Base-by-base conservation (phyloP, 768 basidiomycete species). In the Tricholoma bakamatsutake region DNA sequence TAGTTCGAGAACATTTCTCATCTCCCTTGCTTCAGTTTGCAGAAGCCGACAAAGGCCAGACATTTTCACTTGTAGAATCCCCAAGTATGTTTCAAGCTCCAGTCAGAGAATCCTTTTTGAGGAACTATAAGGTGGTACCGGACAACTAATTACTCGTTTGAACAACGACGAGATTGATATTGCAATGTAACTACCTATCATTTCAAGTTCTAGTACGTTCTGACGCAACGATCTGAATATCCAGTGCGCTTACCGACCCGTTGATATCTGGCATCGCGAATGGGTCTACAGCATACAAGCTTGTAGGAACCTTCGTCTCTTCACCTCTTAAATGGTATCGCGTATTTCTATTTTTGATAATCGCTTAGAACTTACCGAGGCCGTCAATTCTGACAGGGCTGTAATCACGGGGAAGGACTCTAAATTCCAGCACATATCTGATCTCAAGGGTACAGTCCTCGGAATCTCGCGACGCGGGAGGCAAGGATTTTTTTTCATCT, bases 211-310 rank as follows among this genome's bases (percentile, higher is more conserved):
- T 28, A 40, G 42, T 28, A 5, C 51, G 57, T 10, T 27, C 40
- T 17, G 2, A 61, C 31, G 42, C 34, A 40, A 45, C 45, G 27
- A 27, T 21, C 33, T 54, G 40, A 8, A 48, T 45, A 62, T 18
- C 31, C 59, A 91, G 93, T 65, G 92, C 92, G 0, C 81, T 98
- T 48, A 97, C 95, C 1, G 95, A 96, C 64, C 81, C 90, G 0
- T 73, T 98, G 30, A 92, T 97, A 59, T 89, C 93, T 50, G 95
- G 95, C 0, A 90, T 97, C 53, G 93, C 92, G 6, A 94, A 93
- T 54, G 92, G 93, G 1, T 89, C 88, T 0, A 79, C 80, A 52
- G 82, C 87, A 6, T 99, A 97, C 72, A 93, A 89, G 68, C 85
- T 98, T 15, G 85, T 96, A 3, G 94, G 96, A 6, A 90, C 90